These are phyloP conservation scores for Hyphodiscus hymeniophilus DNA, from an alignment of 495 filamentous ascomycete genomes.

Conservation along the genomic window DNA sequence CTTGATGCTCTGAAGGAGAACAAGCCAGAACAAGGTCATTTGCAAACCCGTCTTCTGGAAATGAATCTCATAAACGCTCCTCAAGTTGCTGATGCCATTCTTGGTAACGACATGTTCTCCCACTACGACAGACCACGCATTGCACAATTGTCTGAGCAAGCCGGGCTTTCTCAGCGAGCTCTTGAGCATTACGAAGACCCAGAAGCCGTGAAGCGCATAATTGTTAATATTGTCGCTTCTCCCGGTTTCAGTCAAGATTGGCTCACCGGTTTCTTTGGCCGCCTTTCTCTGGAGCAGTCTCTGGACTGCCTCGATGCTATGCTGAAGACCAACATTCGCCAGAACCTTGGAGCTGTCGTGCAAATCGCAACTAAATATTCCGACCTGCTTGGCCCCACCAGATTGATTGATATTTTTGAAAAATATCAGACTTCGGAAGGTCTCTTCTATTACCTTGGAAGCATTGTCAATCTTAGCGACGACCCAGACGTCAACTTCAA, in stretches of 20 bases:
- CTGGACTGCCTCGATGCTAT: constrained; percentile 93
- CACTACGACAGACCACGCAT: constrained; percentile 88
- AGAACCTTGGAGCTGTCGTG: constrained; percentile 89
- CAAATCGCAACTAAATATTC: constrained; percentile 97
- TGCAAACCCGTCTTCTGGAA: constrained; percentile 91
- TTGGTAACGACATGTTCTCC: constrained; percentile 95
- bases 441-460: constrained; percentile 95
- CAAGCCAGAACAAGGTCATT: constrained; percentile 82
- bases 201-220: constrained; percentile 77
- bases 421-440: constrained; percentile 95
- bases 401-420: constrained; percentile 89
- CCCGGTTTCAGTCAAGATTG: constrained; percentile 83
- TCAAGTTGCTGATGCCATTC: constrained; percentile 94
- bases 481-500: constrained; percentile 97
- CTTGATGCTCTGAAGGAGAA: constrained; percentile 91
- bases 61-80: constrained; percentile 97
- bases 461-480: constrained; percentile 94
- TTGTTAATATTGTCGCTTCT: constrained; percentile 68
- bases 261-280: constrained; percentile 85
- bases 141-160: constrained; percentile 84
- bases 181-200: constrained; percentile 92
- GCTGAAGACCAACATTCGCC: constrained; percentile 90
- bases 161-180: constrained; percentile 77
- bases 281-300: constrained; percentile 88
- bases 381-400: constrained; percentile 83